Evolutionary conservation across 305 asterid species (phyloP).

Genomic region (Rubia balearica): DNA sequence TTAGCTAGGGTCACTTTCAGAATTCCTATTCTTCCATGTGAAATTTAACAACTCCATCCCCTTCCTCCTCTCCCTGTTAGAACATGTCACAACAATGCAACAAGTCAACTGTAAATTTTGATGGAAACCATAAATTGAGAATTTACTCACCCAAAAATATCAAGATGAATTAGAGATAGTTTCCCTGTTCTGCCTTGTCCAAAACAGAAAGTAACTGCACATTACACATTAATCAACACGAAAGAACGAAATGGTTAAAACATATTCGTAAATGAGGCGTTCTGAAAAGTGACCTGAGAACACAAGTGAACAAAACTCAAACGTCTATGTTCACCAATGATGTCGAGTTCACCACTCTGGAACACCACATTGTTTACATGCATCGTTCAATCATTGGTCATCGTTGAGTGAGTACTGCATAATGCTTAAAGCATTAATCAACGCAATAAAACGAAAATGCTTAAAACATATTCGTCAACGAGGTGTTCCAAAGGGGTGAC

Average conservation of each 20-base stretch:
- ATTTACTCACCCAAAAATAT: not conserved
- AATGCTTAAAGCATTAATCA: no score
- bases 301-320: constrained; percentile 16
- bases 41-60: not conserved
- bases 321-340: constrained; percentile 10
- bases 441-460: no score
- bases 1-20: no score
- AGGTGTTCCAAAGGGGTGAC: constrained; percentile 27
- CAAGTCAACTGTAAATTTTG: not conserved
- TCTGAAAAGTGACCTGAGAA: constrained; percentile 34
- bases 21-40: no score
- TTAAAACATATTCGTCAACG: no score
- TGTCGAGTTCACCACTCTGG: constrained; percentile 25
- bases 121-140: not conserved
- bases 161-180: not conserved
- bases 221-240: not conserved
- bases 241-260: not conserved
- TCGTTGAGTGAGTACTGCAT: not conserved
- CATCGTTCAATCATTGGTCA: not conserved
- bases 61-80: not conserved
- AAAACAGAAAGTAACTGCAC: no score
- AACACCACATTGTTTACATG: constrained; percentile 15
- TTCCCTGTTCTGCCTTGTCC: not conserved
- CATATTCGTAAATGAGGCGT: constrained; percentile 10
- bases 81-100: not conserved